Base-by-base conservation (phyloP, 495 filamentous ascomycete genomes). In the Xeromyces bisporus region DNA sequence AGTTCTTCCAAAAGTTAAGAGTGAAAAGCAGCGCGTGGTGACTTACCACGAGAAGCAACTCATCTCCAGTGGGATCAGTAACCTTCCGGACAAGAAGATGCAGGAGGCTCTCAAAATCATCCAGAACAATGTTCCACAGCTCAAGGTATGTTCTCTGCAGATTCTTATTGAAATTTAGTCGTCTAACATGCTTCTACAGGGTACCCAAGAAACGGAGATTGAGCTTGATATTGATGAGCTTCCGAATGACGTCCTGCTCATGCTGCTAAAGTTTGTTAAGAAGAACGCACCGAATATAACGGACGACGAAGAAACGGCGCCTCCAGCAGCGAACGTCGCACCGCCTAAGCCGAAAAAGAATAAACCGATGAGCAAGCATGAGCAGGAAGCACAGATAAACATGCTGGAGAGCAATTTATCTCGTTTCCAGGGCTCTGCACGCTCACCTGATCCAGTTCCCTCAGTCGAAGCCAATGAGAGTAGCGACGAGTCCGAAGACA, bases 281-380 rank as follows among this genome's bases (percentile, higher is more conserved):
- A 73, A 77, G 46, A 58, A 72, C 16, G 69, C 65, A 20, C 75
- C 78, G 0, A 41, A 66, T 7, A 52, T 72, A 17, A 54, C 59
- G 35, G 56, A 61, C 26, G 64, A 64, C 12, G 60, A 64, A 18
- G 53, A 61, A 2, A 30, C 42, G 40, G 27, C 57, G 43, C 32
- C 63, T 44, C n/a, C 41, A 45, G 38, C 56, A 29, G 38, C 58
- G 15, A 66, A 61, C 14, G 55, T 67, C 10, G 59, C 71, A 0
- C 48, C 69, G 9, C 51, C 67, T 6, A 82, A 81, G 54, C 69
- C 77, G 10, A 93, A 92, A 63, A 97, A 97, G 67, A 93, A 97
- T 58, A 96, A 94, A 65, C 89, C 89, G 0, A 97, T 96, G 89
- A 87, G 78, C 61, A 87, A 85, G 53, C 62, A 57, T 13, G 87